Evolutionary conservation across 176 grass and related monocot genomes (phyloP), one percentile per base, ranked within the genome.

Genomic region (Echinochloa phyllopogon): DNA sequence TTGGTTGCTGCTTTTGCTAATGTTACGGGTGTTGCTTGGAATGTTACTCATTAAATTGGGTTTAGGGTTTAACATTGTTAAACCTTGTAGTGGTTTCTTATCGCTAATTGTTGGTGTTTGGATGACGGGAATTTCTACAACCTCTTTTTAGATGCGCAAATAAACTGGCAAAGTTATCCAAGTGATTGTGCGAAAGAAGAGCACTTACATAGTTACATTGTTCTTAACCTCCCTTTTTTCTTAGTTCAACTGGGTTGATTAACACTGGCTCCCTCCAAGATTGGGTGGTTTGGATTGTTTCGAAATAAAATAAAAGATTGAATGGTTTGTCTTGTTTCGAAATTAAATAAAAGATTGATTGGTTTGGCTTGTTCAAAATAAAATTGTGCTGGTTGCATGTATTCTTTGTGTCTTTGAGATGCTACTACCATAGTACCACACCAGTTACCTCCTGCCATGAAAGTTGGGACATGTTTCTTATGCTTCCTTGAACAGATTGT

Each of bases 401-500:
- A 72, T 74, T 27, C 10, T 70, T 9, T 8, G 21, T 29, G 0
- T 41, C 17, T 10, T 10, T 70, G 63, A 12, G 52, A 60, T 81
- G 45, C 47, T 74, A 80, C 4, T 69, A 50, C 14, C 14, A 8
- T 74, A 80, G 4, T 69, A 50, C 14, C 14, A 8, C 61, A 40
- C 39, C 8, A 67, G 53, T 74, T 74, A 81, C 15, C 69, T 25
- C 27, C 23, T 63, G 6, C 6, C 15, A 43, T 78, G 40, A 13
- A 85, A 72, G 25, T 65, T 65, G 25, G 25, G 47, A 20, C 6
- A 12, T 2, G 29, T 74, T 66, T 87, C 79, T 90, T 82, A 78
- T 84, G 49, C n/a, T 42, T 87, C 52, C 43, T 74, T 83, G 50
- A 74, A n/a, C 78, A 98, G 95, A 95, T 98, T 89, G 96, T 98